Evolutionary conservation across 352 stramenopile species (phyloP).

Genomic region (Phytophthora colocasiae): DNA sequence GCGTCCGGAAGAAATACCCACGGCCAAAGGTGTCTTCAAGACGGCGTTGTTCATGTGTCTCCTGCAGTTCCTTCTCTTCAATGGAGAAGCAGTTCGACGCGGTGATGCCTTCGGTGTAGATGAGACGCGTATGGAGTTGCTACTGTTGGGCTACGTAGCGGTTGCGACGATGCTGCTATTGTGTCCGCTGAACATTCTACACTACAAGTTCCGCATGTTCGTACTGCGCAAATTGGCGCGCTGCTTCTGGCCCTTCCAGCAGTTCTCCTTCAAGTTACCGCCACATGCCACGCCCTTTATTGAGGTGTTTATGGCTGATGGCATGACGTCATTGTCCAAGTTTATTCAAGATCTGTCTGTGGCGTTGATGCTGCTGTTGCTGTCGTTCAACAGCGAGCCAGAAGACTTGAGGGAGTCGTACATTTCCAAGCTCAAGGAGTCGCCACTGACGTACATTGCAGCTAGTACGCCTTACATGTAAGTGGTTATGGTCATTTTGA

Average conservation of each 20-base stretch:
- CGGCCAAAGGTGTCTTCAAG: conserved; percentile 43
- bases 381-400: conserved; percentile 59
- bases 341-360: conserved; percentile 79
- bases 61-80: conserved; percentile 66
- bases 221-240: conserved; percentile 54
- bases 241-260: conserved; percentile 77
- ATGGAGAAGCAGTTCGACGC: conserved; percentile 47
- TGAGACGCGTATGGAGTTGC: conserved; percentile 70
- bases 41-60: conserved; percentile 45
- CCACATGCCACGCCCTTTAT: conserved; percentile 70
- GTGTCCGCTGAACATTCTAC: conserved; percentile 72
- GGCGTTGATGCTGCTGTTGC: conserved; percentile 64
- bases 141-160: conserved; percentile 70
- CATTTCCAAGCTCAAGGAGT: conserved; percentile 76
- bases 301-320: conserved; percentile 84
- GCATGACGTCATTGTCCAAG: conserved; percentile 86
- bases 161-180: conserved; percentile 53
- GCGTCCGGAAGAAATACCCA: conserved; percentile 67
- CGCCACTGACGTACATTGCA: conserved; percentile 73
- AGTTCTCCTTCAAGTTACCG: conserved; percentile 61
- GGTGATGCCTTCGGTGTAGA: conserved; percentile 56
- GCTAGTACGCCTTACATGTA: conserved; percentile 81
- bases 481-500: conserved; percentile 12
- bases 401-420: conserved; percentile 61
- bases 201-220: conserved; percentile 75